phyloP scores from a whole-genome alignment of 1,284 basidiomycete genomes.

The Puccinia brachypodii region DNA sequence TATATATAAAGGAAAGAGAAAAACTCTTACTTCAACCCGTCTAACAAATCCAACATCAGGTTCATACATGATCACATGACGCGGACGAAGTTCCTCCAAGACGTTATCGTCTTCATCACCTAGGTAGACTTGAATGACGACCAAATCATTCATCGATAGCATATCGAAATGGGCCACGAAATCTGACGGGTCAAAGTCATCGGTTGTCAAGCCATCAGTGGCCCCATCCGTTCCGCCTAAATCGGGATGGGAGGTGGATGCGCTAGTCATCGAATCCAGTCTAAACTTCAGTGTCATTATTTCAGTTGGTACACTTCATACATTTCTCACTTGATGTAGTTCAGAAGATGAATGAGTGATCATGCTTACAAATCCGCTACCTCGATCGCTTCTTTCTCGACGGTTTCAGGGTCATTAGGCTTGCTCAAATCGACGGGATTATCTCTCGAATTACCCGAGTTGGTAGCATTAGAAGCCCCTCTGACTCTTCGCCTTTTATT shows the following conservation, averaged over 20 bases:
- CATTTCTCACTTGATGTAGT: neutral
- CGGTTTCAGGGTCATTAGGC: slow-evolving; percentile 54
- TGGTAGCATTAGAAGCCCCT: slow-evolving; percentile 14
- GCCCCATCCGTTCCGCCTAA: slow-evolving; percentile 50
- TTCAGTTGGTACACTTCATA: neutral
- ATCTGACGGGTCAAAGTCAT: slow-evolving; percentile 57
- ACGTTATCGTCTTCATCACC: slow-evolving; percentile 90
- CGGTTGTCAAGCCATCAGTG: slow-evolving; percentile 13
- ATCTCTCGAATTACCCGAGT: slow-evolving; percentile 12
- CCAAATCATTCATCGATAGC: slow-evolving; percentile 73
- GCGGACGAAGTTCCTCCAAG: slow-evolving; percentile 81
- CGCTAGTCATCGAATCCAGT: slow-evolving; percentile 44
- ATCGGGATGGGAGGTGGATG: neutral
- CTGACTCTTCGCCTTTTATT: slow-evolving; percentile 45
- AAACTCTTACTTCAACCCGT: slow-evolving; percentile 73
- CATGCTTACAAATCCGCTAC: slow-evolving; percentile 66
- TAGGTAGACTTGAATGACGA: slow-evolving; percentile 82
- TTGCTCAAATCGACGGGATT: neutral
- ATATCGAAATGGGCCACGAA: slow-evolving; percentile 82
- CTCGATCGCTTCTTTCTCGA: slow-evolving; percentile 63
- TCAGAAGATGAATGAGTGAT: too few species aligned
- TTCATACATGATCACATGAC: slow-evolving; percentile 93
- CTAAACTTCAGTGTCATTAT: neutral
- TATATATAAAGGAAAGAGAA: slow-evolving; percentile 4
- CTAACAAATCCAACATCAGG: slow-evolving; percentile 90